These are phyloP conservation scores for Emmonsia crescens DNA, from an alignment of 2,329 filamentous ascomycete genomes.

Conservation along the genomic window DNA sequence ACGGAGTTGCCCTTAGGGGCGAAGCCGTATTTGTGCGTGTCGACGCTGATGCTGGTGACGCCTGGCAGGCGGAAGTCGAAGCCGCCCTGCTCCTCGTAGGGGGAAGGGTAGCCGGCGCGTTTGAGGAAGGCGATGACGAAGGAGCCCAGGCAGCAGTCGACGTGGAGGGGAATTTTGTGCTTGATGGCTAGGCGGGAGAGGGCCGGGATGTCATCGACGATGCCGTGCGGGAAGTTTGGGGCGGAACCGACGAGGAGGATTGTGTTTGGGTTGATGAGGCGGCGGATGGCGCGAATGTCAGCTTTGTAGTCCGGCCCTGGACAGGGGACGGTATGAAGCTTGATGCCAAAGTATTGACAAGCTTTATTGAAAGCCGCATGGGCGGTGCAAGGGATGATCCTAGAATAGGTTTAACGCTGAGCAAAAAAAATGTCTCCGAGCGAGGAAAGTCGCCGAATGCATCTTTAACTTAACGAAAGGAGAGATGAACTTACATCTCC, in stretches of 20 bases:
- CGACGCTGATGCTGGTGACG: slow-evolving; percentile 89
- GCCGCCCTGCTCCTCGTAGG: slow-evolving; percentile 55
- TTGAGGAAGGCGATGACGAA: slow-evolving; percentile 89
- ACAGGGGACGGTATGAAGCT: slow-evolving; percentile 76
- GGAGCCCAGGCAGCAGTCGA: slow-evolving; percentile 94
- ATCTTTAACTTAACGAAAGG: background rate
- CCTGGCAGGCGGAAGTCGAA: slow-evolving; percentile 94
- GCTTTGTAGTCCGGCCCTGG: slow-evolving; percentile 80
- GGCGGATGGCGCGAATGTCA: slow-evolving; percentile 62
- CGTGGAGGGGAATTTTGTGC: slow-evolving; percentile 76
- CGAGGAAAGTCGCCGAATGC: background rate
- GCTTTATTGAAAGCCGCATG: slow-evolving; percentile 97
- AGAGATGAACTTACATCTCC: slow-evolving; percentile 61
- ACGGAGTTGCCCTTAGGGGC: slow-evolving; percentile 96
- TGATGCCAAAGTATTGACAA: slow-evolving; percentile 92
- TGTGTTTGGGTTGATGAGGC: slow-evolving; percentile 89
- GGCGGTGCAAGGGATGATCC: slow-evolving; percentile 86
- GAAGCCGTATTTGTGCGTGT: slow-evolving; percentile 99
- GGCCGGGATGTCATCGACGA: slow-evolving; percentile 85
- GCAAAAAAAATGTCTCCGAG: background rate
- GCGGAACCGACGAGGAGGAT: slow-evolving; percentile 86
- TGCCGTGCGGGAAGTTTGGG: slow-evolving; percentile 95
- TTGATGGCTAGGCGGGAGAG: slow-evolving; percentile 73
- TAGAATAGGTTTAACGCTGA: slow-evolving; percentile 27
- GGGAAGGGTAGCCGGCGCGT: slow-evolving; percentile 67